A percentile compares a stretch with the other conserved stretches of the same genome.
Conservation (phyloP, 768 basidiomycete genomes). For the Phylloporus arenicola region DNA sequence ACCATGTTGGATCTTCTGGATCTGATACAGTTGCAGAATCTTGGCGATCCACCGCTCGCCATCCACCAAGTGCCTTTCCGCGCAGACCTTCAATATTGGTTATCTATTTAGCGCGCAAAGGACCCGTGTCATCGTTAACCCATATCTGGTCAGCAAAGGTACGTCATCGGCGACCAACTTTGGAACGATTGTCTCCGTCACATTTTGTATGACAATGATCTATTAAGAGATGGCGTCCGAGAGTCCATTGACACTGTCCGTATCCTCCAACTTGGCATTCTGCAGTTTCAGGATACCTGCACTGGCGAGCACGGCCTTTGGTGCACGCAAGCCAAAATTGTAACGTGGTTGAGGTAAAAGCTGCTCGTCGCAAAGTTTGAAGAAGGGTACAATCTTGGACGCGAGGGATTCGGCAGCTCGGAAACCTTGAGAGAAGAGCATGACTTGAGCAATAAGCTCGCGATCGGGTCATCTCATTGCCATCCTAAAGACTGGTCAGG, state of each 20-base stretch:
- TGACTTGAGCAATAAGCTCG: constrained; percentile 98
- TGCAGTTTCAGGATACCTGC: constrained; percentile 95
- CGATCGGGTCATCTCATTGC: constrained; percentile 98
- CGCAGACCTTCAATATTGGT: constrained; percentile 74
- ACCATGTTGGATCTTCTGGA: constrained; percentile 99
- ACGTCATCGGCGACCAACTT: constrained; percentile 98
- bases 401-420: constrained; percentile 96
- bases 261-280: constrained; percentile 35
- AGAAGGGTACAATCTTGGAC: constrained; percentile 98
- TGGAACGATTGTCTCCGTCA: constrained; percentile 96
- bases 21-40: constrained; percentile 96
- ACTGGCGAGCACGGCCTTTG: constrained; percentile 93
- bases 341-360: constrained; percentile 97
- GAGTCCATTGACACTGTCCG: constrained; percentile 44
- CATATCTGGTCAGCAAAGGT: constrained; percentile 83
- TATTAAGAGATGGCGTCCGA: constrained; percentile 82
- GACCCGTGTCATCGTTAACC: neutral
- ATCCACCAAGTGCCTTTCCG: constrained; percentile 75
- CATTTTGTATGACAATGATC: constrained; percentile 96
- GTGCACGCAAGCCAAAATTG: constrained; percentile 95
- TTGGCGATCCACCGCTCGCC: constrained; percentile 92
- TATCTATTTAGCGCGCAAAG: neutral
- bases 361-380: constrained; percentile 97
- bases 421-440: constrained; percentile 99
- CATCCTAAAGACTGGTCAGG: constrained; percentile 54